Percentiles rank a stretch among this genome's conserved stretches.
phyloP scores from a whole-genome alignment of 2,329 filamentous ascomycete genomes.

The Coccinonectria pachysandricola region DNA sequence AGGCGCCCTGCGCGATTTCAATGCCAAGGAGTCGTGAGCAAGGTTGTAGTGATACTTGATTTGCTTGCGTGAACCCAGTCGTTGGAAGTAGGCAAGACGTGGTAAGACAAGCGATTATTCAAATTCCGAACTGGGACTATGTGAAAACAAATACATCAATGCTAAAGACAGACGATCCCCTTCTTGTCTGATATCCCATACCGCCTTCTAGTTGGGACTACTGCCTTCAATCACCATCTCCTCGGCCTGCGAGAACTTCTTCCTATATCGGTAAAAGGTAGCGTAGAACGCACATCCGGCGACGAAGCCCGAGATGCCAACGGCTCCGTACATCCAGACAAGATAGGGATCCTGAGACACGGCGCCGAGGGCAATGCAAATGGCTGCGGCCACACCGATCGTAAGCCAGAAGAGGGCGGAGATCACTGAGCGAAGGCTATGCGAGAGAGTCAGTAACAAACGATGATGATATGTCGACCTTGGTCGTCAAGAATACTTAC shows the following conservation, averaged over 20 bases:
- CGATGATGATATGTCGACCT: too few relatives aligned
- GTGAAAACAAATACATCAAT: too few relatives aligned
- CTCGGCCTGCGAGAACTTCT: background rate
- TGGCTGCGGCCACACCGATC: conserved; percentile 7
- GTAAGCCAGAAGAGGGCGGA: conserved; percentile 7
- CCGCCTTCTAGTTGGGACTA: too few relatives aligned
- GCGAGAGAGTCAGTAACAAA: background rate
- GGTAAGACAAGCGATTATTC: too few relatives aligned
- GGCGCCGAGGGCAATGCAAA: conserved; percentile 6
- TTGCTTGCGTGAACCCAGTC: too few relatives aligned
- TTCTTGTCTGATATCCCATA: too few relatives aligned
- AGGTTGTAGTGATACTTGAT: too few relatives aligned
- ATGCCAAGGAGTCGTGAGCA: too few relatives aligned
- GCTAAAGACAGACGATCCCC: too few relatives aligned
- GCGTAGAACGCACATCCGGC: conserved; percentile 6
- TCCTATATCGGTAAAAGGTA: conserved; percentile 3
- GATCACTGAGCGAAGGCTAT: conserved; percentile 5
- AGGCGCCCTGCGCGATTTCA: conserved; percentile 1
- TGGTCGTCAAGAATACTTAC: too few relatives aligned
- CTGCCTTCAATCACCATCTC: conserved; percentile 4
- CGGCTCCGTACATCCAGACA: conserved; percentile 8
- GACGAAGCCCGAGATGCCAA: conserved; percentile 6
- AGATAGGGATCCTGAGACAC: conserved; percentile 8
- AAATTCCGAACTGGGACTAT: too few relatives aligned
- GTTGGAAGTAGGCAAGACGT: too few relatives aligned